These are phyloP conservation scores for Pseudopyrenochaeta lycopersici DNA, from an alignment of 2,329 filamentous ascomycete species.

Conservation along the genomic window DNA sequence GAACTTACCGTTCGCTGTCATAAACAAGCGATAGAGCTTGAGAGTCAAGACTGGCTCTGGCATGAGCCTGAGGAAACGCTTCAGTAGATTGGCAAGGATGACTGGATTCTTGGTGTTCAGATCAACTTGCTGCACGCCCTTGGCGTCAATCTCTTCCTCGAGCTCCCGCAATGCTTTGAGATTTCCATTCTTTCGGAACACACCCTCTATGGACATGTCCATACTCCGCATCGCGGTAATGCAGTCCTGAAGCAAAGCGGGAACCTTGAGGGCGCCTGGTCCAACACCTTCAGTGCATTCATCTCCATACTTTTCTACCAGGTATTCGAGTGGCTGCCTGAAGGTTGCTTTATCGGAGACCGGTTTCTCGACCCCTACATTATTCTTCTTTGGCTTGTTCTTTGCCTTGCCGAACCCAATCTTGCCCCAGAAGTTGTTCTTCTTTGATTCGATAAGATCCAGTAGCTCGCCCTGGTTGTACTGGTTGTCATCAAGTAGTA, in stretches of 20 bases:
- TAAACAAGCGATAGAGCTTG: constrained; percentile 91
- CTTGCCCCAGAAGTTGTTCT: constrained; percentile 97
- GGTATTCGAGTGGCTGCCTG: constrained; percentile 84
- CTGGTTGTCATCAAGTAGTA: constrained; percentile 85
- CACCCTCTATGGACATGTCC: constrained; percentile 98
- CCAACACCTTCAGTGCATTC: constrained; percentile 98
- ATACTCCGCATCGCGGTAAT: constrained; percentile 96
- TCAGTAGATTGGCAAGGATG: constrained; percentile 90
- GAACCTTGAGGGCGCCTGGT: constrained; percentile 87
- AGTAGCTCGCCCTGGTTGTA: constrained; percentile 95
- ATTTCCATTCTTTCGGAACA: constrained; percentile 99
- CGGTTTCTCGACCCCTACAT: constrained; percentile 41
- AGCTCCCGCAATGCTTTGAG: constrained; percentile 92
- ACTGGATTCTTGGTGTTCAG: constrained; percentile 90
- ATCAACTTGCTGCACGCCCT: constrained; percentile 85
- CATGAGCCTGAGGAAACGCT: constrained; percentile 93
- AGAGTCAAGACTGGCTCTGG: constrained; percentile 94
- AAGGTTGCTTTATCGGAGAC: constrained; percentile 79
- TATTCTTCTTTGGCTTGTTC: constrained; percentile 82
- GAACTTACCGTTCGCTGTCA: constrained; percentile 79
- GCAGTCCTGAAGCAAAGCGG: constrained; percentile 93
- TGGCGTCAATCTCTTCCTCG: constrained; percentile 83
- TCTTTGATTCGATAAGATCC: constrained; percentile 89
- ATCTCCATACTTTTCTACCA: constrained; percentile 92
- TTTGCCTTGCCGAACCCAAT: constrained; percentile 94